Evolutionary conservation across 306 rosid species (phyloP), one percentile per base, ranked within the genome.

Genomic region (Vigna trinervia): DNA sequence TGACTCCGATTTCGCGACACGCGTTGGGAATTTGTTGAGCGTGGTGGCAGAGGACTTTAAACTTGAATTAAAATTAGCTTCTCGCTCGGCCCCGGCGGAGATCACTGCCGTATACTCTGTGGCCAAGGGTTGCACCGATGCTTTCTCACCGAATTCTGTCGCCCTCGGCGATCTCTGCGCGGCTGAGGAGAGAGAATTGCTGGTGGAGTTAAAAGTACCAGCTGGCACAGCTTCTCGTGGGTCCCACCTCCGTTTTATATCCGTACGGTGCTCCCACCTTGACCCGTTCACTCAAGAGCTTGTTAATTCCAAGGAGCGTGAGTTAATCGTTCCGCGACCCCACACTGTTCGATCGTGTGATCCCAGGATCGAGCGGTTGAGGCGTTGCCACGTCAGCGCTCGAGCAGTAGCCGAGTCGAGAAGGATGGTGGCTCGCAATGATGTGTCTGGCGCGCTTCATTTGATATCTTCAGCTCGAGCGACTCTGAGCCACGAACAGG

Each of bases 381-480:
- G 88, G 4, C 84, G 77, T 5, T 88, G 88, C 82, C 97, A 94
- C 86, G 76, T 88, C 34, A 86, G 81, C 0, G 76, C 86, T 10
- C 85, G 95, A 15, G 94, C 93, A 0, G 88, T 93, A 9, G 96
- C 96, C 23, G 96, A 90, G 76, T 88, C 96, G 0, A 89, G 86
- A 66, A 83, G 86, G 17, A 51, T 89, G 4, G 36, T 73, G 2
- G 96, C 86, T 78, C 86, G 78, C 11, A 86, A 81, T 57, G 88
- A 89, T 32, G 60, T 90, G 4, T 74, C 87, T 0, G 91, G 91
- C 12, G 96, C 97, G 15, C 73, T 84, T 26, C 86, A 84, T 48
- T 8, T 89, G 81, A 79, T 93, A 10, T 76, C 88, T 3, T 87
- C 96, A 46, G 97, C 97, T 50, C 88, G 88, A 6, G 85, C 89